phyloP scores from a whole-genome alignment of 163 green algal genomes.

The Prototheca cutis region DNA sequence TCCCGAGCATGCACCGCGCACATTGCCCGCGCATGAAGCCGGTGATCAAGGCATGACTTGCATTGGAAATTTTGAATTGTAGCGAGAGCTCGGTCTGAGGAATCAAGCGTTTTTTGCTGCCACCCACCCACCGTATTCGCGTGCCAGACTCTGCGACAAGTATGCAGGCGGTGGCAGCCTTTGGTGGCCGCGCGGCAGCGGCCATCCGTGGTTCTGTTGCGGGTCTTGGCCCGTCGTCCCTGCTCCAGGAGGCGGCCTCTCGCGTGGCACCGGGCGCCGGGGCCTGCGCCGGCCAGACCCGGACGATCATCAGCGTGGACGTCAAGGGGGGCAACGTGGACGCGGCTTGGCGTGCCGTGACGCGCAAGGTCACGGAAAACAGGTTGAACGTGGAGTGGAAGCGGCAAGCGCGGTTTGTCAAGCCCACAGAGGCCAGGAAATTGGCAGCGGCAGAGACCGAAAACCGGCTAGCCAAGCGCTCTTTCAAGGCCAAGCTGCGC shows the following conservation, averaged over 20 bases:
- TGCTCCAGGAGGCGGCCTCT: too few relatives aligned
- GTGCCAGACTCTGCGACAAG: too few relatives aligned
- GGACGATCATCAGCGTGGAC: constrained; percentile 10
- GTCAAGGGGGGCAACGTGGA: constrained; percentile 23
- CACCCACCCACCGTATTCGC: too few relatives aligned
- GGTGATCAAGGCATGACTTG: too few relatives aligned
- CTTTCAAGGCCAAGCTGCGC: constrained; percentile 20
- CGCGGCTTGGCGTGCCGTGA: constrained; percentile 11
- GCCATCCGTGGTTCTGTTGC: not conserved
- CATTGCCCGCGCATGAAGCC: too few relatives aligned
- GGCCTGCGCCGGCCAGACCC: too few relatives aligned
- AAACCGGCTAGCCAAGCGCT: not conserved
- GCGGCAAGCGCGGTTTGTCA: constrained; percentile 6
- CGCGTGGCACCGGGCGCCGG: too few relatives aligned
- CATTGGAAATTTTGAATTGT: too few relatives aligned
- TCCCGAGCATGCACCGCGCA: too few relatives aligned
- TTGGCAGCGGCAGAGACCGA: not conserved
- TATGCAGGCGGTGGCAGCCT: not conserved
- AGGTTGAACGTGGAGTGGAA: constrained; percentile 11
- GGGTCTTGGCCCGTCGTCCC: not conserved
- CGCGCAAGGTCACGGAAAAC: constrained; percentile 17
- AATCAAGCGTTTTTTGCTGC: too few relatives aligned
- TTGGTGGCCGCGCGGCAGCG: not conserved
- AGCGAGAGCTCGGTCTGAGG: too few relatives aligned
- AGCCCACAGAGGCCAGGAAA: constrained; percentile 24